phyloP scores from a whole-genome alignment of 2,329 filamentous ascomycete genomes.

The Arthroderma sp. region DNA sequence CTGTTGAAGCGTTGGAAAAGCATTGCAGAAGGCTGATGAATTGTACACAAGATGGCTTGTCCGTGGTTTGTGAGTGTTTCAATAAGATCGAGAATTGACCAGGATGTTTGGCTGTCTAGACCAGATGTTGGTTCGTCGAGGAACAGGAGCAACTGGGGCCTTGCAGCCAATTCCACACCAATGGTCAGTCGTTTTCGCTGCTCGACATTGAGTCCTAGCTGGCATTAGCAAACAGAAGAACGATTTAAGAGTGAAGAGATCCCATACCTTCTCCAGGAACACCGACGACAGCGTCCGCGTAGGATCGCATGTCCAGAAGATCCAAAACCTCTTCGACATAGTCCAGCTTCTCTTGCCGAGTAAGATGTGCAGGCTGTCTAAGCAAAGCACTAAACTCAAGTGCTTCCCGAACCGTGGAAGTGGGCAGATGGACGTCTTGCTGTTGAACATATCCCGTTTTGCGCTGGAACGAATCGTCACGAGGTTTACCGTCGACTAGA shows the following conservation, averaged over 20 bases:
- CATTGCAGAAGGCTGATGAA: slow-evolving; percentile 89
- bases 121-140: slow-evolving; percentile 91
- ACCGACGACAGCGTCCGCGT: slow-evolving; percentile 81
- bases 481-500: slow-evolving; percentile 59
- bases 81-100: slow-evolving; percentile 76
- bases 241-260: neutral
- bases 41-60: slow-evolving; percentile 93
- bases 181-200: slow-evolving; percentile 75
- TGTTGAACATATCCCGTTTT: slow-evolving; percentile 70
- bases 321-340: slow-evolving; percentile 88
- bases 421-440: slow-evolving; percentile 76
- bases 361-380: slow-evolving; percentile 61
- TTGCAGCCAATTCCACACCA: slow-evolving; percentile 84
- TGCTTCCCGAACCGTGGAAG: slow-evolving; percentile 76
- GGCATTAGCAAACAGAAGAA: too few species aligned
- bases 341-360: slow-evolving; percentile 62
- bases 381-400: slow-evolving; percentile 75
- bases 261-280: slow-evolving; percentile 66
- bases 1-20: slow-evolving; percentile 75
- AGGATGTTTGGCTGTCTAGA: slow-evolving; percentile 83
- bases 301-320: slow-evolving; percentile 77
- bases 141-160: slow-evolving; percentile 77
- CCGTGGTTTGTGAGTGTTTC: slow-evolving; percentile 80
- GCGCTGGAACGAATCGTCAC: slow-evolving; percentile 65
- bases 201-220: slow-evolving; percentile 42